A percentile compares a stretch with the other conserved stretches of the same genome.
Conservation (phyloP, 2,329 filamentous ascomycete species). For the Neoascochyta sp. region DNA sequence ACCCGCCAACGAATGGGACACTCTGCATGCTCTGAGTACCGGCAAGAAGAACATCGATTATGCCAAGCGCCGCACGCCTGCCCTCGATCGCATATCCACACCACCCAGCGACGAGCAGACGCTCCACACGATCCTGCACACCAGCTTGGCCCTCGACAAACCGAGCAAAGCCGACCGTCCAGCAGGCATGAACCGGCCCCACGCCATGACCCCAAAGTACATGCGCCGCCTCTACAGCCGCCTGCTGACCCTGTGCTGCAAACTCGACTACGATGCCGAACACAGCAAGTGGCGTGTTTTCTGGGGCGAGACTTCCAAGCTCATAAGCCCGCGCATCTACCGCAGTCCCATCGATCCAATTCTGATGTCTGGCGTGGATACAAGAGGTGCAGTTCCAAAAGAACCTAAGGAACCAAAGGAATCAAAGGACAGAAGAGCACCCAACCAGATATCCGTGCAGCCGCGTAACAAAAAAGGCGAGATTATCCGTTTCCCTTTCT, state of each 20-base stretch:
- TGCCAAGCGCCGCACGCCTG: slow-evolving; percentile 19
- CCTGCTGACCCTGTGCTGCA: slow-evolving; percentile 43
- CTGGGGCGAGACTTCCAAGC: slow-evolving; percentile 22
- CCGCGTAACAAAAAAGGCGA: slow-evolving; percentile 17
- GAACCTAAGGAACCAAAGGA: slow-evolving; percentile 4
- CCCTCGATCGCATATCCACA: not conserved
- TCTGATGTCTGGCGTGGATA: slow-evolving; percentile 32
- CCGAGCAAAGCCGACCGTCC: slow-evolving; percentile 24
- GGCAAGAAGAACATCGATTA: slow-evolving; percentile 30
- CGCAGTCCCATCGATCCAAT: slow-evolving; percentile 14
- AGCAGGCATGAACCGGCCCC: slow-evolving; percentile 23
- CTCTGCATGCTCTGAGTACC: slow-evolving; percentile 39
- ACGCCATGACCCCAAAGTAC: slow-evolving; percentile 41
- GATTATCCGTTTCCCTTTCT: slow-evolving; percentile 21
- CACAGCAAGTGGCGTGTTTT: slow-evolving; percentile 22
- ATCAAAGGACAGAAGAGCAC: slow-evolving; percentile 1
- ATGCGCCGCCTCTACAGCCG: slow-evolving; percentile 47
- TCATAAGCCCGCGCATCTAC: slow-evolving; percentile 11
- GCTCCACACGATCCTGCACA: slow-evolving; percentile 10
- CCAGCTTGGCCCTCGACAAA: slow-evolving; percentile 22
- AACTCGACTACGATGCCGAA: slow-evolving; percentile 39
- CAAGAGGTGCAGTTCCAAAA: slow-evolving; percentile 9
- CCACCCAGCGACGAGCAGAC: slow-evolving; percentile 2
- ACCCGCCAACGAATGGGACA: slow-evolving; percentile 44
- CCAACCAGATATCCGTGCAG: slow-evolving; percentile 1